Evolutionary conservation across 1,284 basidiomycete species (phyloP).

Genomic region (Porogramme epimiltina): DNA sequence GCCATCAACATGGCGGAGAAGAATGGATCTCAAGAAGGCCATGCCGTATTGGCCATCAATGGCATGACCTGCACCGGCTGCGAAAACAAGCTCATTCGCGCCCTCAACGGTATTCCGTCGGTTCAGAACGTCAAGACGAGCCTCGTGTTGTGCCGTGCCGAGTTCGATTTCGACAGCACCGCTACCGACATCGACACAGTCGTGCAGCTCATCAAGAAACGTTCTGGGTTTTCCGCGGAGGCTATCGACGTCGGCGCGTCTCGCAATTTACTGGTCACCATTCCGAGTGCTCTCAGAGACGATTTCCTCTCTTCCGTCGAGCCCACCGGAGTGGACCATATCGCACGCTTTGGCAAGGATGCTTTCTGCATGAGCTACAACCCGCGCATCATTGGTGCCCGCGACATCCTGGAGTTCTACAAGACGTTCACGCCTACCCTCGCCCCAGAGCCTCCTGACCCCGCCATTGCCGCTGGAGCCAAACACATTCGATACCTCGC

Average conservation of each 20-base stretch:
- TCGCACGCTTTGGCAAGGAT: slow-evolving; percentile 21
- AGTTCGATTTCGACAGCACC: slow-evolving; percentile 31
- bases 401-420: slow-evolving; percentile 26
- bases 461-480: slow-evolving; percentile 27
- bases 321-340: slow-evolving; percentile 26
- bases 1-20: slow-evolving; percentile 18
- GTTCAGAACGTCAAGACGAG: slow-evolving; percentile 34
- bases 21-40: slow-evolving; percentile 5
- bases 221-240: slow-evolving; percentile 33
- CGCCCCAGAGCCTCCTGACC: slow-evolving; percentile 29
- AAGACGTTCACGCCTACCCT: slow-evolving; percentile 26
- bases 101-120: slow-evolving; percentile 23
- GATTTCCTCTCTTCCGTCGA: slow-evolving; percentile 14
- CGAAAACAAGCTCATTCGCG: slow-evolving; percentile 34
- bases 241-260: slow-evolving; percentile 22
- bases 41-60: slow-evolving; percentile 30
- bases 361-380: slow-evolving; percentile 25
- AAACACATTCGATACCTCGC: slow-evolving; percentile 34
- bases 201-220: slow-evolving; percentile 30
- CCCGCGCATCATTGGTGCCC: slow-evolving; percentile 27
- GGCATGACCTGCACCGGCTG: slow-evolving; percentile 39
- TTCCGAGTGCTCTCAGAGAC: slow-evolving; percentile 16
- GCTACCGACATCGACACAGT: slow-evolving; percentile 24
- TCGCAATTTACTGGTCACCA: slow-evolving; percentile 23
- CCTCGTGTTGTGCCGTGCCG: slow-evolving; percentile 33